phyloP scores from a whole-genome alignment of 1,284 basidiomycete species.

The Fomitopsis schrenkii region DNA sequence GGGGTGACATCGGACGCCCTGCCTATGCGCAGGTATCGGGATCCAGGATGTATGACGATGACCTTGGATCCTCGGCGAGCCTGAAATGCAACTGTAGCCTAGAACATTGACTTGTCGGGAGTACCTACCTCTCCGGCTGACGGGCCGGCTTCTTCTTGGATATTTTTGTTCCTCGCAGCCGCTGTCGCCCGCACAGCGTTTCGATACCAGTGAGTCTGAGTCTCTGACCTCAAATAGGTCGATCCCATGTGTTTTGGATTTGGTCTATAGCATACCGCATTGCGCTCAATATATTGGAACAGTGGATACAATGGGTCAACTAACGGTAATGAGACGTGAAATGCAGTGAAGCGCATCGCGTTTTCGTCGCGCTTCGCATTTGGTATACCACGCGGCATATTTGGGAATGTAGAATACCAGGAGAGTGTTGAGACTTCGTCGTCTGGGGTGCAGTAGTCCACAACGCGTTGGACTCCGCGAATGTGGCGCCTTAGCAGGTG shows the following conservation, averaged over 20 bases:
- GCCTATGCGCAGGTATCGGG: constrained; percentile 83
- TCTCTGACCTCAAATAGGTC: constrained; percentile 67
- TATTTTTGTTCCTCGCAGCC: constrained; percentile 7
- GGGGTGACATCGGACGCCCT: constrained; percentile 87
- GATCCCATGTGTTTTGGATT: constrained; percentile 77
- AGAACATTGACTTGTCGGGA: constrained; percentile 17
- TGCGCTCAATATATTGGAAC: constrained; percentile 5
- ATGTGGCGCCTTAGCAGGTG: too few relatives aligned
- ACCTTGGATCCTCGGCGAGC: constrained; percentile 68
- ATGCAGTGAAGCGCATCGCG: constrained; percentile 74
- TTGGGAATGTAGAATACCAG: not conserved
- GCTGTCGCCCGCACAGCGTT: constrained; percentile 41
- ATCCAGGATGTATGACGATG: constrained; percentile 93
- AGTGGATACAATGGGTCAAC: constrained; percentile 24
- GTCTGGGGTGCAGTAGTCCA: not conserved
- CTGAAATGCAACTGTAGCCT: constrained; percentile 21
- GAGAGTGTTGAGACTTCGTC: not conserved
- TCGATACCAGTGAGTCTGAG: constrained; percentile 67
- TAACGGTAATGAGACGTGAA: constrained; percentile 72
- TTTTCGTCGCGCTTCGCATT: constrained; percentile 76
- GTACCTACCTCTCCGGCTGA: constrained; percentile 41
- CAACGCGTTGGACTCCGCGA: too few relatives aligned
- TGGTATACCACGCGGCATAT: constrained; percentile 76
- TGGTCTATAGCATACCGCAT: constrained; percentile 34
- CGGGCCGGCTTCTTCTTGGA: constrained; percentile 14